A percentile compares a stretch with the other conserved stretches of the same genome.
These are phyloP conservation scores for Pythium aphanidermatum DNA, from an alignment of 352 stramenopile genomes.

Conservation along the genomic window DNA sequence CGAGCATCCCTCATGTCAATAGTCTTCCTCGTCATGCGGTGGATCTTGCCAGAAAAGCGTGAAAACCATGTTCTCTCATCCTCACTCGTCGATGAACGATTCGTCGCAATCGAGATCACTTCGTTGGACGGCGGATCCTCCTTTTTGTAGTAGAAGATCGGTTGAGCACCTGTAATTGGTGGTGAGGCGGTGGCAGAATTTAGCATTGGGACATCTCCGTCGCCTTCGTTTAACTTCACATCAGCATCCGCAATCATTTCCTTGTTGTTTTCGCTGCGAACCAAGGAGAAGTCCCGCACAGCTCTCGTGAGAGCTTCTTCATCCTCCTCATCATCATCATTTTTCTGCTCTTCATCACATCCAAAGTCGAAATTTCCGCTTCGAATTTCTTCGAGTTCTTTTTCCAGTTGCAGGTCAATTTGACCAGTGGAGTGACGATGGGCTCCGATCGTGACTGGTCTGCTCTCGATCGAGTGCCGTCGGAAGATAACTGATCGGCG, in stretches of 20 bases:
- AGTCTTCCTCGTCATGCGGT: neutral
- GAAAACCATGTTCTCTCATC: too few species aligned
- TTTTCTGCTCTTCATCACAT: neutral
- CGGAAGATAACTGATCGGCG: conserved; percentile 14
- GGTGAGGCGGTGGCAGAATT: too few species aligned
- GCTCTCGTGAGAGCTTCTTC: conserved; percentile 10
- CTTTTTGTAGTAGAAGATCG: conserved; percentile 12
- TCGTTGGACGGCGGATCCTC: neutral
- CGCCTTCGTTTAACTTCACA: neutral
- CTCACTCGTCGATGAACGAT: too few species aligned
- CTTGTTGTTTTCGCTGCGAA: neutral
- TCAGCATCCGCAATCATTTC: too few species aligned
- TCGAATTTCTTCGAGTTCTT: conserved; percentile 13
- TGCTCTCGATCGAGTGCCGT: conserved; percentile 2
- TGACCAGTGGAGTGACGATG: conserved; percentile 10
- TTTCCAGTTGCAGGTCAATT: neutral
- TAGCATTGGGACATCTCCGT: neutral
- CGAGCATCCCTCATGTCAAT: too few species aligned
- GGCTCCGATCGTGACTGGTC: neutral
- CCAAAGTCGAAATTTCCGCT: too few species aligned
- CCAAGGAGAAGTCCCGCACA: conserved; percentile 3
- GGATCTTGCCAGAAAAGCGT: conserved; percentile 2
- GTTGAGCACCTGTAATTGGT: neutral
- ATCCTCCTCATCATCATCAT: conserved; percentile 3
- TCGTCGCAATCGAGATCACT: too few species aligned